Evolutionary conservation across 257 asterid species (phyloP).

Genomic region (Solanum paucissectum): DNA sequence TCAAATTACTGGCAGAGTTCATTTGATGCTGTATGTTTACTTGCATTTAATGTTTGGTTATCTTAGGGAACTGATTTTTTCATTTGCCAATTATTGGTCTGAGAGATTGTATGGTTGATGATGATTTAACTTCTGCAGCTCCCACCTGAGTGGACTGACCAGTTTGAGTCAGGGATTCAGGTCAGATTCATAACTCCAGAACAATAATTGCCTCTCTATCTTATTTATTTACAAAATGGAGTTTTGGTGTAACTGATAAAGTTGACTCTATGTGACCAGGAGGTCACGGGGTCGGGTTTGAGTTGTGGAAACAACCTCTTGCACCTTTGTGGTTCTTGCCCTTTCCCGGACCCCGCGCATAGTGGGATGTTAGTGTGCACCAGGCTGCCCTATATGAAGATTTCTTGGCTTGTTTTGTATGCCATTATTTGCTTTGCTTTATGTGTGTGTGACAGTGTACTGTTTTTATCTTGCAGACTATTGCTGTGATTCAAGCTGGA

Average conservation of each 20-base stretch:
- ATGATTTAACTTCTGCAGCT: slow-evolving; percentile 60
- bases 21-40: slow-evolving; percentile 90
- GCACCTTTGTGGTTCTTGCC: not conserved
- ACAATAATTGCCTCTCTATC: not conserved
- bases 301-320: not conserved
- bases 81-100: slow-evolving; percentile 27
- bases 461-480: slow-evolving; percentile 49
- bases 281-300: not conserved
- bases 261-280: not conserved
- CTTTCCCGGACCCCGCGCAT: not conserved
- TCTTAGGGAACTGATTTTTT: slow-evolving; percentile 2
- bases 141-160: slow-evolving; percentile 96
- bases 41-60: not conserved
- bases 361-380: not conserved
- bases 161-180: slow-evolving; percentile 99
- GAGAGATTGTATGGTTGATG: slow-evolving; percentile 21
- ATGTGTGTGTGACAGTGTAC: not conserved
- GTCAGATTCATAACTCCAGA: slow-evolving; percentile 20
- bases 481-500: slow-evolving; percentile 99
- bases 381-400: not conserved
- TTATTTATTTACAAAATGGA: not conserved
- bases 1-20: slow-evolving; percentile 99
- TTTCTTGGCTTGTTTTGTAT: not conserved
- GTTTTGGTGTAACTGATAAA: not conserved
- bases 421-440: not conserved